Evolutionary conservation across 345 rosid genomes (phyloP).

Genomic region (Aurinia saxatilis): DNA sequence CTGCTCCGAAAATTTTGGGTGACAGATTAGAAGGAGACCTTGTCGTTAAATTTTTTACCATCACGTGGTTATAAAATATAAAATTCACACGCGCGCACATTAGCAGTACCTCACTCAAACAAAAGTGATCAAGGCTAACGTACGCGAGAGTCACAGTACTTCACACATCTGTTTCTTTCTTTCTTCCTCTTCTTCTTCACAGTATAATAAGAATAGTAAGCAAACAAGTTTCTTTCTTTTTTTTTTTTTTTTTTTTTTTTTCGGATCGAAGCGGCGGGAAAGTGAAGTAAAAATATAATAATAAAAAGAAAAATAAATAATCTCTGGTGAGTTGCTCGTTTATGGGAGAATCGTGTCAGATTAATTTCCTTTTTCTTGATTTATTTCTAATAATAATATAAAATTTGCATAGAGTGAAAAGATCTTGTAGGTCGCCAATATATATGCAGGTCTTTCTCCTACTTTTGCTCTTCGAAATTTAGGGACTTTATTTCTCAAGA

Average conservation of each 20-base stretch:
- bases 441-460: slow-evolving; percentile 28
- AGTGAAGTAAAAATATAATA: background rate
- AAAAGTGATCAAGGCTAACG: background rate
- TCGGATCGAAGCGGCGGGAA: background rate
- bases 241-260: background rate
- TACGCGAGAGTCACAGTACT: slow-evolving; percentile 23
- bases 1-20: slow-evolving; percentile 36
- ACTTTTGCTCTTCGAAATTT: background rate
- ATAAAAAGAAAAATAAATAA: too few relatives aligned
- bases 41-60: slow-evolving; percentile 9
- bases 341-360: slow-evolving; percentile 73
- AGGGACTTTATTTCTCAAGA: background rate
- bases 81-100: slow-evolving; percentile 8
- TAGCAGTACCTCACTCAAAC: too few relatives aligned
- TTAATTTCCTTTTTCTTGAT: slow-evolving; percentile 2
- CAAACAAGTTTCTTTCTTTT: background rate
- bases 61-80: background rate
- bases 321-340: slow-evolving; percentile 43
- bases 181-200: too few relatives aligned
- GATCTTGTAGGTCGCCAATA: slow-evolving; percentile 29
- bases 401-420: slow-evolving; percentile 18
- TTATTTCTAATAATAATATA: slow-evolving; percentile 22
- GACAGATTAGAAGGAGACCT: slow-evolving; percentile 5
- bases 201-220: slow-evolving; percentile 1
- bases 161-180: too few relatives aligned